Evolutionary conservation across 2,329 filamentous ascomycete species (phyloP).

Genomic region (Xylariaceae sp.): DNA sequence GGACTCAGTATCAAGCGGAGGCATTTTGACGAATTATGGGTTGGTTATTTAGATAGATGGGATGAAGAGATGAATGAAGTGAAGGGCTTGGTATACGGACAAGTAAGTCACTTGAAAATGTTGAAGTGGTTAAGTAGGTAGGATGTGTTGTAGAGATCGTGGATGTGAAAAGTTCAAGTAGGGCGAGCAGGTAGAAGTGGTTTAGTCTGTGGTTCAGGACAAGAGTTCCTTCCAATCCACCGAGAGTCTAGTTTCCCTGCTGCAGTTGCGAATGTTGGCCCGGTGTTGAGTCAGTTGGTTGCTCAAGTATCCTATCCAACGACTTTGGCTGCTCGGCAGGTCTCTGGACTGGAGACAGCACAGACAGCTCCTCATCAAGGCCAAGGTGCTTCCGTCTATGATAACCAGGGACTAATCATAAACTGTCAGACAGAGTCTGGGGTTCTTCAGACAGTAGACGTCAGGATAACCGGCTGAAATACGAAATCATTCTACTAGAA

Average conservation of each 20-base stretch:
- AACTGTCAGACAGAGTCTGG: constrained; percentile 16
- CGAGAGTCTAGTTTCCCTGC: neutral
- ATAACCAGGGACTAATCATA: neutral
- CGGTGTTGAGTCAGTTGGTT: neutral
- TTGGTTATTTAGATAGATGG: constrained; percentile 5
- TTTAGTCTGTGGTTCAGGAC: neutral
- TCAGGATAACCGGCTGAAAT: constrained; percentile 21
- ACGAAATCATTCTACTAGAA: constrained; percentile 11
- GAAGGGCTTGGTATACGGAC: neutral
- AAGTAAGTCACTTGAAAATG: too few species aligned
- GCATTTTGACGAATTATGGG: constrained; percentile 44
- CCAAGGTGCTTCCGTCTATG: neutral
- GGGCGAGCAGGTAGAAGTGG: neutral
- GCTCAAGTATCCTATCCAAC: neutral
- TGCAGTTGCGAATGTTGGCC: too few species aligned
- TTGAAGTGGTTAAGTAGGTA: neutral
- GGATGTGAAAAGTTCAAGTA: neutral
- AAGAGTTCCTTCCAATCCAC: neutral
- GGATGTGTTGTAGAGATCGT: neutral
- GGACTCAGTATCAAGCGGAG: constrained; percentile 50
- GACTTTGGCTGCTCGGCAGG: neutral
- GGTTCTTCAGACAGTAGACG: constrained; percentile 9
- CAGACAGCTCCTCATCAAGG: neutral
- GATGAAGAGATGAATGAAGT: neutral
- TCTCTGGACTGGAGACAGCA: neutral